Conservation (phyloP, 2,329 filamentous ascomycete species). For the Aspergillus neoniger region DNA sequence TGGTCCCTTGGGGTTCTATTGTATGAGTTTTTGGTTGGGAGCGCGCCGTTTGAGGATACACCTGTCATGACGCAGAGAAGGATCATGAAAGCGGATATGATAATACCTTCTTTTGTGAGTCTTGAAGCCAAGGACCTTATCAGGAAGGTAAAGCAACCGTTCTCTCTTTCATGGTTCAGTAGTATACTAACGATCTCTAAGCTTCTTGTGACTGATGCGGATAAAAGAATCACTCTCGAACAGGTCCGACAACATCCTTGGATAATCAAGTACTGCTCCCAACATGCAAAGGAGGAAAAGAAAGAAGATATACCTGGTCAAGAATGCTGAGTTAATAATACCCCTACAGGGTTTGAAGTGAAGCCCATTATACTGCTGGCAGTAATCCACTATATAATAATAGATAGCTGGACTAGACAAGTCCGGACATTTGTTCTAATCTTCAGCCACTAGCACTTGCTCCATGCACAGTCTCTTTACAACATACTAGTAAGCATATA, state of each 20-base stretch:
- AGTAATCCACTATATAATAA: too few relatives aligned
- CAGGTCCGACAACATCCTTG: not conserved
- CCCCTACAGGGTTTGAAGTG: too few relatives aligned
- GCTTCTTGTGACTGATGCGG: not conserved
- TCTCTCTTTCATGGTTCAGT: not conserved
- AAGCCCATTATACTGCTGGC: too few relatives aligned
- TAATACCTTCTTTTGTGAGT: not conserved
- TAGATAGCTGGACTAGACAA: too few relatives aligned
- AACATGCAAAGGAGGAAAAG: not conserved
- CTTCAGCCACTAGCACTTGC: too few relatives aligned
- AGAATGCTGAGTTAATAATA: not conserved
- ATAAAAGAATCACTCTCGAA: not conserved
- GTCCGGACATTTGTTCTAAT: too few relatives aligned
- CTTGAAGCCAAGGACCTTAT: not conserved
- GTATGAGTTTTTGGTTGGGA: constrained; percentile 8
- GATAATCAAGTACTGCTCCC: not conserved
- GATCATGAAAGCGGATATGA: not conserved
- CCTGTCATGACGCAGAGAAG: not conserved
- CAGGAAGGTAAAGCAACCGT: not conserved
- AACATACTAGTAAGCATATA: too few relatives aligned
- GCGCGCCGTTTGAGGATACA: not conserved
- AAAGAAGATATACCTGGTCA: not conserved
- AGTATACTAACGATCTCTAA: not conserved
- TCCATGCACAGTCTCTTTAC: too few relatives aligned
- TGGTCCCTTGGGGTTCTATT: constrained; percentile 10